Conservation (phyloP, 2,329 filamentous ascomycete species). For the Penicillium sp. region DNA sequence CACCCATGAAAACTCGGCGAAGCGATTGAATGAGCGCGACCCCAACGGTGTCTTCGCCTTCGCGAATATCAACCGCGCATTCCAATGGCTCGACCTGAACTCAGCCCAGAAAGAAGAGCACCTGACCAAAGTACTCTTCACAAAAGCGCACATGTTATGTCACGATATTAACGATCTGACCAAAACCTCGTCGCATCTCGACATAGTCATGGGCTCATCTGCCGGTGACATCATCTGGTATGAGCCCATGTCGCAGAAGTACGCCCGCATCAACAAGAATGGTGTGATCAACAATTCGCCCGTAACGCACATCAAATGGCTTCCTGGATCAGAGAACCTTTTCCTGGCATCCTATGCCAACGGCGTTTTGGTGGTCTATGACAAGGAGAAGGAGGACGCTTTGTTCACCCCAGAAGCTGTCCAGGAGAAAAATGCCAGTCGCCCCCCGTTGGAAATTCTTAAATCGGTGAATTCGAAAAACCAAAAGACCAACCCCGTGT, state of each 20-base stretch:
- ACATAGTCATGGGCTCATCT: constrained; percentile 92
- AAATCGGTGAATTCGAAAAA: constrained; percentile 93
- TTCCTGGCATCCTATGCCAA: constrained; percentile 92
- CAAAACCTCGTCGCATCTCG: constrained; percentile 72
- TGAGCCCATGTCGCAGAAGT: constrained; percentile 93
- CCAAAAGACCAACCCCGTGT: constrained; percentile 87
- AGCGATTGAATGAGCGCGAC: constrained; percentile 71
- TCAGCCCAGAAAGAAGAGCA: constrained; percentile 69
- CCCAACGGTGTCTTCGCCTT: constrained; percentile 81
- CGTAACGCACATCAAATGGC: constrained; percentile 83
- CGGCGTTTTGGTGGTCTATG: constrained; percentile 84
- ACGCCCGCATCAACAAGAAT: constrained; percentile 94
- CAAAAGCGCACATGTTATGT: constrained; percentile 88
- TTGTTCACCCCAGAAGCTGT: constrained; percentile 63
- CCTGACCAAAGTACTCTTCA: constrained; percentile 92
- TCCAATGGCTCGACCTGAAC: constrained; percentile 91
- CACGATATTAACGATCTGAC: constrained; percentile 86
- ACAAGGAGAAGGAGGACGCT: constrained; percentile 92
- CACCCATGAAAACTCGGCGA: constrained; percentile 72
- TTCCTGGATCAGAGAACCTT: constrained; percentile 86
- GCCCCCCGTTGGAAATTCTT: constrained; percentile 58
- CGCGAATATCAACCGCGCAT: constrained; percentile 89
- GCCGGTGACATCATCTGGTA: constrained; percentile 98
- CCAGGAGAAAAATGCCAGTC: constrained; percentile 23
- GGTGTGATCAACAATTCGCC: constrained; percentile 82